Conservation (phyloP, 2,329 filamentous ascomycete species). For the Scopulariopsis brevicaulis region DNA sequence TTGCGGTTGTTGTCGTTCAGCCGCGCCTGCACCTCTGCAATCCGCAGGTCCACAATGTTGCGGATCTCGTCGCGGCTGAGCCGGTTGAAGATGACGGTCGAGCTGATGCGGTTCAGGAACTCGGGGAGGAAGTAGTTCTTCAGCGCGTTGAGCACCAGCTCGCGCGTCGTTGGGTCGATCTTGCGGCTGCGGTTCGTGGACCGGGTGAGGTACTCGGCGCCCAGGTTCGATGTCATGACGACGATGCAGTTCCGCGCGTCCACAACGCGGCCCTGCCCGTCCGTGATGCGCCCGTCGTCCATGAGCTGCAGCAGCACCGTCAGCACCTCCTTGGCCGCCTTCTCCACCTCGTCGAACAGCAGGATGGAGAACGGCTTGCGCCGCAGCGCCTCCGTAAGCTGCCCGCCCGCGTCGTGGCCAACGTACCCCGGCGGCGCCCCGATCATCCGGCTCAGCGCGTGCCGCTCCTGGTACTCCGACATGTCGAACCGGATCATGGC, state of each 20-base stretch:
- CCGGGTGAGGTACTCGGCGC: constrained; percentile 83
- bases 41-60: constrained; percentile 85
- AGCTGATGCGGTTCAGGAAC: constrained; percentile 96
- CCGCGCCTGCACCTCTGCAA: constrained; percentile 82
- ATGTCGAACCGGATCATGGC: constrained; percentile 99
- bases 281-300: constrained; percentile 97
- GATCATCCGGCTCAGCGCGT: constrained; percentile 93
- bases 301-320: constrained; percentile 98
- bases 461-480: constrained; percentile 98
- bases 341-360: constrained; percentile 96
- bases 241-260: constrained; percentile 98
- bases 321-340: constrained; percentile 93
- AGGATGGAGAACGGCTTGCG: constrained; percentile 96
- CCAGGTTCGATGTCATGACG: constrained; percentile 97
- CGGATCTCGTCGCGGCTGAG: constrained; percentile 83
- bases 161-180: constrained; percentile 75
- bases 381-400: constrained; percentile 88
- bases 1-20: constrained; percentile 78
- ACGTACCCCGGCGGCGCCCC: constrained; percentile 95
- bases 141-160: constrained; percentile 82
- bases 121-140: constrained; percentile 96
- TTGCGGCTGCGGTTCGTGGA: constrained; percentile 67
- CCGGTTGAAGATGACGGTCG: constrained; percentile 95
- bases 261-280: constrained; percentile 89
- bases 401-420: constrained; percentile 89